Conservation (phyloP, 768 basidiomycete species). For the Kwoniella dendrophila region DNA sequence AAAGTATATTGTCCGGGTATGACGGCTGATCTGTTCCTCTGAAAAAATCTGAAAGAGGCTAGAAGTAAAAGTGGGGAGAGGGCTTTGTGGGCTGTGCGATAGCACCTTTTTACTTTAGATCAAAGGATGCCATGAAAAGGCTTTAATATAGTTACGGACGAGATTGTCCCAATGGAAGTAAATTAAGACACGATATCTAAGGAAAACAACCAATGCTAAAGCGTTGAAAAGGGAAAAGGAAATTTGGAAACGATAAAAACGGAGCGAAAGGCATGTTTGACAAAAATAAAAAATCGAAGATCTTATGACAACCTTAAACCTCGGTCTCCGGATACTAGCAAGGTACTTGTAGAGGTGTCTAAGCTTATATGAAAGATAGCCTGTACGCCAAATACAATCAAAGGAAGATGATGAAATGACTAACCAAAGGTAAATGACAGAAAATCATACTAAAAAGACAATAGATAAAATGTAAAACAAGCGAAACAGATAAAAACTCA, state of each 20-base stretch:
- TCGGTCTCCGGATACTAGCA: background rate
- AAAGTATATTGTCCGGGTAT: background rate
- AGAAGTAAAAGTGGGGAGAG: background rate
- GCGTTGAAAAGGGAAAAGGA: background rate
- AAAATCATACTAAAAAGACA: too few relatives aligned
- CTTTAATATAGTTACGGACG: background rate
- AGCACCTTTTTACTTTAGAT: background rate
- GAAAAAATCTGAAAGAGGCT: background rate
- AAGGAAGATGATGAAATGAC: too few relatives aligned
- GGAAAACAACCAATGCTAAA: background rate
- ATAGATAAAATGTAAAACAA: background rate
- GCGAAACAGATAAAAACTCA: background rate
- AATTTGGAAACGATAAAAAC: slow-evolving; percentile 2
- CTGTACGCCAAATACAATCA: too few relatives aligned
- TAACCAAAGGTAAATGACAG: too few relatives aligned
- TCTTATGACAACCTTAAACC: background rate
- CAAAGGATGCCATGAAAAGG: slow-evolving; percentile 1
- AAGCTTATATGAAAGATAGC: too few relatives aligned
- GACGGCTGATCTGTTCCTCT: too few relatives aligned
- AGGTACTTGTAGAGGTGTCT: background rate
- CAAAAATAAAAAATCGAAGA: background rate
- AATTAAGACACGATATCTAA: background rate
- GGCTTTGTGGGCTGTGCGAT: slow-evolving; percentile 9
- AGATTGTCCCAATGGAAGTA: background rate
- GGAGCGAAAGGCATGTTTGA: slow-evolving; percentile 2